Conservation (phyloP, 2,329 filamentous ascomycete species). For the Fusarium solani-melongenae region DNA sequence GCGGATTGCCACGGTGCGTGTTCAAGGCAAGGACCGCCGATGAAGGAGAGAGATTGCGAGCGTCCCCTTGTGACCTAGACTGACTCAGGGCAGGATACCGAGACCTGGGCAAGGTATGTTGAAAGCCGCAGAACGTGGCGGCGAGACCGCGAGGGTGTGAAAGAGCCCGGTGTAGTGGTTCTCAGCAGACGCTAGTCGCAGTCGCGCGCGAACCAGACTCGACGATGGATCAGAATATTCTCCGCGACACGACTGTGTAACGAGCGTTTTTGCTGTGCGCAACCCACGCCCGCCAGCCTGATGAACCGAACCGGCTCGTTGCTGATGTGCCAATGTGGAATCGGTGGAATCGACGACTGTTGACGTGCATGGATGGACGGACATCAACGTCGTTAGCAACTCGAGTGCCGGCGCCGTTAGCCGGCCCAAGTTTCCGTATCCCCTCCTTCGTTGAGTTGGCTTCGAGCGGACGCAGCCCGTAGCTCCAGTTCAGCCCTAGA, state of each 20-base stretch:
- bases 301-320: conserved; percentile 30
- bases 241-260: conserved; percentile 46
- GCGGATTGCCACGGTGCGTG: conserved; percentile 39
- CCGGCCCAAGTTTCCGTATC: conserved; percentile 31
- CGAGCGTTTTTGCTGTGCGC: conserved; percentile 39
- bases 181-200: conserved; percentile 45
- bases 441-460: conserved; percentile 25
- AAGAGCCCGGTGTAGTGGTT: conserved; percentile 46
- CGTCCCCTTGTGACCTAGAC: conserved; percentile 43
- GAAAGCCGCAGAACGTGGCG: conserved; percentile 43
- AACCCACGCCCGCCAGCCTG: conserved; percentile 40
- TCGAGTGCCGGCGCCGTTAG: conserved; percentile 36
- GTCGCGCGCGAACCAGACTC: conserved; percentile 46
- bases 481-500: conserved; percentile 42
- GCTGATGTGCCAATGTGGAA: conserved; percentile 30
- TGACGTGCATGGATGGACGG: conserved; percentile 45
- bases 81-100: conserved; percentile 41
- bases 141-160: conserved; percentile 44
- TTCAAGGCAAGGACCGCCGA: conserved; percentile 19
- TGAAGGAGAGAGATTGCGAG: conserved; percentile 39
- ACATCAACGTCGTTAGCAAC: conserved; percentile 22
- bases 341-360: conserved; percentile 38
- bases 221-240: conserved; percentile 45
- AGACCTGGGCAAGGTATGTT: conserved; percentile 38
- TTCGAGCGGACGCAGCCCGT: conserved; percentile 32